Base-by-base conservation (phyloP, 139 green algal genomes). In the Micromonas pusilla region DNA sequence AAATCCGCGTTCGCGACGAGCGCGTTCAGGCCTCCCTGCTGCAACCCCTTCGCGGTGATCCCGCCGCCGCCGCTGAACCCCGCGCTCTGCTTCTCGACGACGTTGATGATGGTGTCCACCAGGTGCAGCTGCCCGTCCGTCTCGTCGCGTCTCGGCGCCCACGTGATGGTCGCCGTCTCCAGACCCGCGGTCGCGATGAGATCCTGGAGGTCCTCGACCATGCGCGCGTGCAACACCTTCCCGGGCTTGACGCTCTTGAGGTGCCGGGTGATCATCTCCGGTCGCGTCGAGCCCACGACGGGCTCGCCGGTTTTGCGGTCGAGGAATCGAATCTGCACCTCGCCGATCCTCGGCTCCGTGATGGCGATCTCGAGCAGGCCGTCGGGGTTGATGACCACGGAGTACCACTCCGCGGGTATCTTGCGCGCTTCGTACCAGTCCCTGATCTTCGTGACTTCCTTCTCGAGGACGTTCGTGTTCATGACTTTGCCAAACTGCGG, bases 1-100 rank as follows among this genome's bases (percentile, higher is more conserved):
- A 93, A 96, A 2, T 87, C 86, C 37, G 92, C 84, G 73, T 85
- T 89, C 21, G 91, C 92, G 3, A 96, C 84, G 76, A 97, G 90
- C 23, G 92, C 92, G 0, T 90, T 90, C 64, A 93, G 72, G 30
- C 78, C 85, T 19, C 92, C 93, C 52, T 78, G 66, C 63, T 34
- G 23, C 26, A 74, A 19, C 2, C 76, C 76, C 60, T 37, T 68
- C 38, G 79, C 79, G 36, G 23, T 71, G 66, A 97, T 89, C 78
- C 93, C 93, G 9, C 88, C 90, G 30, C 93, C 92, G 1, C 85
- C 87, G 23, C 83, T 85, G 64, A 97, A 80, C 16, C 91, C 92
- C 0, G 89, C 90, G 0, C 84, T 93, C 83, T 94, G 94, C 23
- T 90, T 85, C 83, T 97, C 92, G 34, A 88, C 80, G 28, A 97